Base-by-base conservation (phyloP, 352 stramenopile genomes). In the Globisporangium perplexum region DNA sequence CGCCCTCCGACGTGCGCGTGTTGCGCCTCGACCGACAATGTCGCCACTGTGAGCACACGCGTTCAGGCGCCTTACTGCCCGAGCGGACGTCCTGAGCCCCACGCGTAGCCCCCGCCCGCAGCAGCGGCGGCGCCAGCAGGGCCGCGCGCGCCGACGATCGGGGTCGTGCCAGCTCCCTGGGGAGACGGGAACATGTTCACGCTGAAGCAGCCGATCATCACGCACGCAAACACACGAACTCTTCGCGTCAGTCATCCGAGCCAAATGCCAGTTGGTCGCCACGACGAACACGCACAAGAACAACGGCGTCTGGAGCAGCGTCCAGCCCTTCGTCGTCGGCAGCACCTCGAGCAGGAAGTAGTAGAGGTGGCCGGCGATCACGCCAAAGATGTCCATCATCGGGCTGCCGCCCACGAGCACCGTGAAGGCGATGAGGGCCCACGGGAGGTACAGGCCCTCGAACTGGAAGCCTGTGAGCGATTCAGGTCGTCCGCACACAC, bases 331-430 rank as follows among this genome's bases (percentile, higher is more conserved):
- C 30, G 81, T 92, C 43, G 77, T 71, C 17, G 87, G 87, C 31
- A 95, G 68, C 52, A 95, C 83, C 63, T 96, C 87, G 45, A 95
- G 65, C 47, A 95, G 47, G 47, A 95, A 96, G 68, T 96, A 96
- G 74, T 95, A 96, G 38, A 95, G 54, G 66, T 96, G 87, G 20
- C 85, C 87, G 7, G 86, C 83, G 12, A 94, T 60, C 15, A 96
- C 75, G 1, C 87, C 87, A 28, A 94, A 85, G 47, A 95, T 63
- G 59, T 95, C 82, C 71, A 89, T 90, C 47, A 96, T 89, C 20
- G 87, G 85, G 57, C 81, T 93, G 42, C 81, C 79, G 35, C 87
- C 87, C 28, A 92, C 75, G 41, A 96, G 78, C 46, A 96, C 76
- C 31, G 82, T 94, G 62, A 95, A 95, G 36, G 77, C 87, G 45